Evolutionary conservation across 2,329 filamentous ascomycete genomes (phyloP).

Genomic region (Seiridium unicorne): DNA sequence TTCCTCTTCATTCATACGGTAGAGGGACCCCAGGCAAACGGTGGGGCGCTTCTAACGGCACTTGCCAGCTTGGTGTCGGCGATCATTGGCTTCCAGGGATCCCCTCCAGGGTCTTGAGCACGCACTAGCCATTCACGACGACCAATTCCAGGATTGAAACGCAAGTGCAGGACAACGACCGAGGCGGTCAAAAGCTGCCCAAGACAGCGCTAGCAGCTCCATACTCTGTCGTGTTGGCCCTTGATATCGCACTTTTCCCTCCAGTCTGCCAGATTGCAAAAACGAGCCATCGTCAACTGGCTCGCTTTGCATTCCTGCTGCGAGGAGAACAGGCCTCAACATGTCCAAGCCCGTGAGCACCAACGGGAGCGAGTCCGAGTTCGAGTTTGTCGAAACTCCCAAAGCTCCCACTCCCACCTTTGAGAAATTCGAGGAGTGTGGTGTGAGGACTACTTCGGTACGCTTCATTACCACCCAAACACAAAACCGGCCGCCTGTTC

Average conservation of each 20-base stretch:
- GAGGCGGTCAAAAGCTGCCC: conserved; percentile 44
- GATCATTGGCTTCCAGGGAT: no score
- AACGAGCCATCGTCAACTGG: conserved; percentile 15
- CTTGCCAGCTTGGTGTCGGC: no score
- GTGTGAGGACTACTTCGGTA: conserved; percentile 55
- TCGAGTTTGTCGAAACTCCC: conserved; percentile 64
- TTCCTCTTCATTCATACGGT: no score
- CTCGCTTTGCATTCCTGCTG: conserved; percentile 14
- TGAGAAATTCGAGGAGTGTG: conserved; percentile 52
- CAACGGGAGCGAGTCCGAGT: conserved; percentile 51
- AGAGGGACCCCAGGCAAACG: no score
- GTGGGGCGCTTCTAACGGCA: no score
- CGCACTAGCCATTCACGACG: no score
- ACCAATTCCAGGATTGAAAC: not conserved
- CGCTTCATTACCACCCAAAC: conserved; percentile 20
- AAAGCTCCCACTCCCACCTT: conserved; percentile 46
- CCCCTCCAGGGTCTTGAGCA: no score
- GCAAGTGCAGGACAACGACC: not conserved
- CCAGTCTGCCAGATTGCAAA: conserved; percentile 8
- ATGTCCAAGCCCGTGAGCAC: conserved; percentile 48
- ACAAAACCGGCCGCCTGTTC: not conserved
- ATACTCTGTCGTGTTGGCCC: conserved; percentile 36
- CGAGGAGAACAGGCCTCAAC: conserved; percentile 23
- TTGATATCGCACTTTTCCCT: conserved; percentile 13
- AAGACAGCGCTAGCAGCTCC: conserved; percentile 55